These are phyloP conservation scores for Danielozyma ontarioensis DNA, from an alignment of 805 yeast species.

Conservation along the genomic window DNA sequence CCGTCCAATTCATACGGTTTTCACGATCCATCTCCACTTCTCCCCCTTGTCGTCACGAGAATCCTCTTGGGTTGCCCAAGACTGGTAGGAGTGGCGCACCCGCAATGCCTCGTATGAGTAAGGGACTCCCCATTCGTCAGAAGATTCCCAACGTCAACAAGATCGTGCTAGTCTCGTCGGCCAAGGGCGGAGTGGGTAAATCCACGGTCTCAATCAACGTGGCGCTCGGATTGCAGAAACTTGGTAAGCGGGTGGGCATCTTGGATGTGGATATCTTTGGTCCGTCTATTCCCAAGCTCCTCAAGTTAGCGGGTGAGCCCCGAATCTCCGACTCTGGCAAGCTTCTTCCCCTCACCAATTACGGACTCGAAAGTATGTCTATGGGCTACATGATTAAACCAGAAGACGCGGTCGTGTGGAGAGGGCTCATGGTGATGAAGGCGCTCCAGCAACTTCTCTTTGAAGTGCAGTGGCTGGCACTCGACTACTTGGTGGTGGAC, in stretches of 20 bases:
- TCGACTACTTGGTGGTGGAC: slow-evolving; percentile 71
- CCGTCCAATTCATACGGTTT: background rate
- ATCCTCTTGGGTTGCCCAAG: slow-evolving; percentile 38
- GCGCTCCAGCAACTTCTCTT: slow-evolving; percentile 80
- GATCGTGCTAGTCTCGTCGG: slow-evolving; percentile 64
- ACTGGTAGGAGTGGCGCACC: slow-evolving; percentile 5
- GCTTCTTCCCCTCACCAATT: slow-evolving; percentile 62
- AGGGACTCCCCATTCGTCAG: slow-evolving; percentile 52
- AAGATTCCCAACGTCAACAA: slow-evolving; percentile 56
- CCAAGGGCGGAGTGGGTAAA: slow-evolving; percentile 81
- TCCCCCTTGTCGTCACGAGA: slow-evolving; percentile 23
- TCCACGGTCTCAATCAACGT: slow-evolving; percentile 69
- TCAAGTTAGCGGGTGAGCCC: slow-evolving; percentile 70
- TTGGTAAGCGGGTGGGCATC: slow-evolving; percentile 58
- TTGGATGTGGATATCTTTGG: slow-evolving; percentile 83
- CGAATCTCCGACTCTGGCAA: slow-evolving; percentile 46
- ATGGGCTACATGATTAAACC: slow-evolving; percentile 77
- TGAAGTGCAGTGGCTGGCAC: slow-evolving; percentile 69
- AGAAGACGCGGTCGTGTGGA: slow-evolving; percentile 73
- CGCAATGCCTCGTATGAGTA: slow-evolving; percentile 30
- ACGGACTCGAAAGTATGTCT: slow-evolving; percentile 80
- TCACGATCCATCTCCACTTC: background rate
- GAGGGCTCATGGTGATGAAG: slow-evolving; percentile 83
- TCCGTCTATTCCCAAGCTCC: slow-evolving; percentile 71
- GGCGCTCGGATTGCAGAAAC: slow-evolving; percentile 53